These are phyloP conservation scores for Aureobasidium lini DNA, from an alignment of 2,329 filamentous ascomycete species.

Conservation along the genomic window DNA sequence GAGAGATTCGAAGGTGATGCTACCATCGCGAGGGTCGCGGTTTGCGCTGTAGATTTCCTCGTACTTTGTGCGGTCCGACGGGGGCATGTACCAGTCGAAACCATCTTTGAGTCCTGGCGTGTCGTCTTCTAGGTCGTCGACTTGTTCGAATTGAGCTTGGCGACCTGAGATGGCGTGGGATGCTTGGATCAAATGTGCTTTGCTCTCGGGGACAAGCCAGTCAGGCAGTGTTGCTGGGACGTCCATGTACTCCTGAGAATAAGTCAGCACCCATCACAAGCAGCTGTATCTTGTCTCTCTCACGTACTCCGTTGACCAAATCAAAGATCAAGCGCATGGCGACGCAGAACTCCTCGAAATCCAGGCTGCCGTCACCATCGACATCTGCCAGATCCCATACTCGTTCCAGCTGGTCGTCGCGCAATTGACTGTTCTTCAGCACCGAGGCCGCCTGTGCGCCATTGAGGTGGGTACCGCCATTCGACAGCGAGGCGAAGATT, in stretches of 20 bases:
- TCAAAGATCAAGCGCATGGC: constrained; percentile 98
- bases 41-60: constrained; percentile 95
- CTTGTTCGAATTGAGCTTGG: constrained; percentile 74
- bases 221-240: constrained; percentile 83
- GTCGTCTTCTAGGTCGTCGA: constrained; percentile 70
- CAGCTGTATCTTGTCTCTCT: background rate
- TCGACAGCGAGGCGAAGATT: constrained; percentile 63
- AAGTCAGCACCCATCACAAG: background rate
- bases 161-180: constrained; percentile 70
- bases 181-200: constrained; percentile 82
- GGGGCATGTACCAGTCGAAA: constrained; percentile 99
- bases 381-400: constrained; percentile 98
- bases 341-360: constrained; percentile 99
- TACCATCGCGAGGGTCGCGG: constrained; percentile 70
- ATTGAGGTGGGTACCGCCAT: constrained; percentile 57
- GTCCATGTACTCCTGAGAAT: constrained; percentile 73
- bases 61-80: constrained; percentile 84
- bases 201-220: constrained; percentile 95
- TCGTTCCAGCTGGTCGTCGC: constrained; percentile 81
- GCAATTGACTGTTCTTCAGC: constrained; percentile 64
- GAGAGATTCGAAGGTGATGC: constrained; percentile 65
- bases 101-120: constrained; percentile 82
- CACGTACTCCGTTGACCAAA: constrained; percentile 78
- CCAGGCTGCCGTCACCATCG: constrained; percentile 92
- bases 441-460: constrained; percentile 63